Base-by-base conservation (phyloP, 2,329 filamentous ascomycete genomes). In the Harringtonia lauricola region DNA sequence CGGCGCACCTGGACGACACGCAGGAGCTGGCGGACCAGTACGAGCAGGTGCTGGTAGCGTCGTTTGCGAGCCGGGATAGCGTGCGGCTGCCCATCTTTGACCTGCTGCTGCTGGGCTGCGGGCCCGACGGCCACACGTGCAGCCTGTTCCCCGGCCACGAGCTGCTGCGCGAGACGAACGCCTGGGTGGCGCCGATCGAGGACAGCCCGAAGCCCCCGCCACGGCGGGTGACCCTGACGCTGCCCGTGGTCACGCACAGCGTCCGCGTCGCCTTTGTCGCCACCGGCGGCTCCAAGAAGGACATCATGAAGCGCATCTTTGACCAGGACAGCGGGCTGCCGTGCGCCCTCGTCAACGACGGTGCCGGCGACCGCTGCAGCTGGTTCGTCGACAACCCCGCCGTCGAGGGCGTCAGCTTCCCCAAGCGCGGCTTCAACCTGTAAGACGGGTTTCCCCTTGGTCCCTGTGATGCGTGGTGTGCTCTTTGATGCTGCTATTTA, bases 101-200 rank as follows among this genome's bases (percentile, higher is more conserved):
- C 62, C 76, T 98, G 42, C 72, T 98, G 44, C 77, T 98, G 35
- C 79, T 98, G 35, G 92, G 92, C 55, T 94, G 86, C 61, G 92
- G 92, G 0, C 90, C 92, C 14, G 92, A 96, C 62, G 92, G 92
- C 42, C 92, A 98, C 68, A 96, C 92, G 29, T 96, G 92, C 79
- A 92, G 84, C 55, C 71, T 98, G 42, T 98, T 98, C 71, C 92
- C 92, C 6, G 83, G 83, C 44, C 90, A 95, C 60, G 76, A 82
- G 46, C 74, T 96, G 43, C 74, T 96, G 52, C 80, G 88, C 51
- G 90, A 96, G 68, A 77, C 77, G 30, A 82, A 81, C 56, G 87
- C 90, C 43, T 98, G 92, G 92, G 87, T 96, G 36, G 83, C 89
- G 14, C 78, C 87, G 37, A 94, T 95, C 58, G 80, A 83, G 57